phyloP scores from a whole-genome alignment of 2,329 filamentous ascomycete species.

The Xylariales sp. region DNA sequence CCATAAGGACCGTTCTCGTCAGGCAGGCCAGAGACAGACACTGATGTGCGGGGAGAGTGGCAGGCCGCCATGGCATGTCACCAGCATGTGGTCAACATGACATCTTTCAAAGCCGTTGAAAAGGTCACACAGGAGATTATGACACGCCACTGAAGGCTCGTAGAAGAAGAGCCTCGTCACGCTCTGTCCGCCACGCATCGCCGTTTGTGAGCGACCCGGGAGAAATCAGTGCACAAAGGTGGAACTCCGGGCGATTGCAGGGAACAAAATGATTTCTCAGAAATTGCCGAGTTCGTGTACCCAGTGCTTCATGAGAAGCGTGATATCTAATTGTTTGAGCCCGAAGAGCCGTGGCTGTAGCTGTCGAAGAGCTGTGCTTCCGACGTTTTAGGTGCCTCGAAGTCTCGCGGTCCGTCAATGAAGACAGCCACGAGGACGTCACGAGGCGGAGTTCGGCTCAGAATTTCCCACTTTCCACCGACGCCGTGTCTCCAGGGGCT shows the following conservation, averaged over 20 bases:
- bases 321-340: too few relatives aligned
- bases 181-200: neutral
- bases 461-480: neutral
- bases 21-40: constrained; percentile 1
- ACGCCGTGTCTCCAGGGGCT: constrained; percentile 4
- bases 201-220: neutral
- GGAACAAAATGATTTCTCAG: neutral
- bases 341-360: too few relatives aligned
- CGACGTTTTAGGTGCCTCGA: too few relatives aligned
- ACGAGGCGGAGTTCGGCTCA: neutral
- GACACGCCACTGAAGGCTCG: neutral
- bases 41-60: too few relatives aligned
- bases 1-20: neutral
- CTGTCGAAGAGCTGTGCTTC: too few relatives aligned
- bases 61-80: too few relatives aligned
- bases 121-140: neutral
- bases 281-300: neutral
- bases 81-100: too few relatives aligned
- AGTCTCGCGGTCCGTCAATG: too few relatives aligned
- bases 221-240: neutral
- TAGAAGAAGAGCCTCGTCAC: constrained; percentile 3
- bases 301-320: too few relatives aligned
- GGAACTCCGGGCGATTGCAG: constrained; percentile 3
- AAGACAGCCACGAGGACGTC: neutral
- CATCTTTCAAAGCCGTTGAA: too few relatives aligned